Base-by-base conservation (phyloP, 345 rosid species). In the Syzygium aqueum region DNA sequence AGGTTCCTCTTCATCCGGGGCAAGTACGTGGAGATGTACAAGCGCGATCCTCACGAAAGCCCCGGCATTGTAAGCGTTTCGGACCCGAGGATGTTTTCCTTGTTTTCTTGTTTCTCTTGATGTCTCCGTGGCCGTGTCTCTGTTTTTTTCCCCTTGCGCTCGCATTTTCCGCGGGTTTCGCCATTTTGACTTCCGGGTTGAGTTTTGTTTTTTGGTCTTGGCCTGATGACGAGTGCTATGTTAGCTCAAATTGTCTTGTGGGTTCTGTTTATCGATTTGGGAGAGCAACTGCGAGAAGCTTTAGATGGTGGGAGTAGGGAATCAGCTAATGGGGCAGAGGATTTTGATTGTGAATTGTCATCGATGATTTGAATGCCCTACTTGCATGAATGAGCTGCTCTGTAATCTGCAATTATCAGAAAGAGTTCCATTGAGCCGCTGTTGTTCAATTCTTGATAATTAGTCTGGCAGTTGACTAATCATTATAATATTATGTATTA, bases 21-120 rank as follows among this genome's bases (percentile, higher is more conserved):
- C 88, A 96, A 94, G 93, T 92, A 91, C 54, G 97, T 97, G 12
- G 93, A 94, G 93, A 94, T 97, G 99, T 96, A 95, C 89, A 97
- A 93, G 89, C 94, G 96, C 87, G 98, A 97, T 90, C 99, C 99
- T 88, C 98, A 95, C 30, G 96, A 96, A 87, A 92, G 90, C 77
- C 97, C 97, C 17, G 98, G 96, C 90, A 93, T 95, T 93, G 99
- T 97, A 93, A 86, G 95, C 53, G n/a, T 85, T 53, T 51, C 17
- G 16, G 50, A 14, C 56, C 56, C 30, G 49, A 73, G 14, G 80
- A 6, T 33, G 53, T 51, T 13, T 67, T 51, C 49, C 52, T 40
- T 21, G 52, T 46, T 49, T 46, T 28, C 52, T 28, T 22, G 52
- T 30, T 25, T 57, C 63, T 50, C 87, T 33, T 16, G 56, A 86